A percentile compares a stretch with the other conserved stretches of the same genome.
phyloP scores from a whole-genome alignment of 2,329 filamentous ascomycete genomes.

The Pestalotiopsis sp. region DNA sequence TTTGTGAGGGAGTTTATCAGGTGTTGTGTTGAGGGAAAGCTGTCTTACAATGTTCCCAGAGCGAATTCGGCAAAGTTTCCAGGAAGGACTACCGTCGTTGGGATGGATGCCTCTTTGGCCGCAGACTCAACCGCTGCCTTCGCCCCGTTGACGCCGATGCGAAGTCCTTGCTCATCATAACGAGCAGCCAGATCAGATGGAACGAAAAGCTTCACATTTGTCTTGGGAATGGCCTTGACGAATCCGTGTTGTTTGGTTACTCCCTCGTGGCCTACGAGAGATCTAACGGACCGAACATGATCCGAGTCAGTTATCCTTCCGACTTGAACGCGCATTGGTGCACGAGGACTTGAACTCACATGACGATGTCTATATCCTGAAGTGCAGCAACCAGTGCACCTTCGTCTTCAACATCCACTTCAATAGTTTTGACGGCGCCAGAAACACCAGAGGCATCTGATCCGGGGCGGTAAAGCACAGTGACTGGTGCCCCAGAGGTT shows the following conservation, averaged over 20 bases:
- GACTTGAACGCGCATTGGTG: neutral
- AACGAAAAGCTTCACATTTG: constrained; percentile 30
- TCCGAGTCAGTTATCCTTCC: neutral
- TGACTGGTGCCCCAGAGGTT: constrained; percentile 27
- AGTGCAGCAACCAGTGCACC: constrained; percentile 21
- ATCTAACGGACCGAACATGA: constrained; percentile 14
- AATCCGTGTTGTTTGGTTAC: constrained; percentile 25
- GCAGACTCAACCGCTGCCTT: constrained; percentile 27
- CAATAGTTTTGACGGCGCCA: constrained; percentile 14
- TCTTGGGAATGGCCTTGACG: constrained; percentile 27
- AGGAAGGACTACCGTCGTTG: constrained; percentile 22
- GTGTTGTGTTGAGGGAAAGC: neutral
- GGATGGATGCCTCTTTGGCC: constrained; percentile 24
- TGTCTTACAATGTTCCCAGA: constrained; percentile 23
- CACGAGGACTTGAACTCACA: constrained; percentile 19
- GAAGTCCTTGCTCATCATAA: constrained; percentile 25
- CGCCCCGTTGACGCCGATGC: constrained; percentile 22
- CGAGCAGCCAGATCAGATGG: constrained; percentile 28
- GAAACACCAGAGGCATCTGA: constrained; percentile 28
- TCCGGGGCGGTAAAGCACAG: constrained; percentile 24
- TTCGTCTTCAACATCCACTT: constrained; percentile 23
- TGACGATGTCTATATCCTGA: constrained; percentile 24
- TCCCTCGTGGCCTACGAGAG: constrained; percentile 26
- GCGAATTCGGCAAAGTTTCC: constrained; percentile 30
- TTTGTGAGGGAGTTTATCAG: neutral